phyloP scores from a whole-genome alignment of 2,329 filamentous ascomycete species.

The Purpureocillium lavendulum region DNA sequence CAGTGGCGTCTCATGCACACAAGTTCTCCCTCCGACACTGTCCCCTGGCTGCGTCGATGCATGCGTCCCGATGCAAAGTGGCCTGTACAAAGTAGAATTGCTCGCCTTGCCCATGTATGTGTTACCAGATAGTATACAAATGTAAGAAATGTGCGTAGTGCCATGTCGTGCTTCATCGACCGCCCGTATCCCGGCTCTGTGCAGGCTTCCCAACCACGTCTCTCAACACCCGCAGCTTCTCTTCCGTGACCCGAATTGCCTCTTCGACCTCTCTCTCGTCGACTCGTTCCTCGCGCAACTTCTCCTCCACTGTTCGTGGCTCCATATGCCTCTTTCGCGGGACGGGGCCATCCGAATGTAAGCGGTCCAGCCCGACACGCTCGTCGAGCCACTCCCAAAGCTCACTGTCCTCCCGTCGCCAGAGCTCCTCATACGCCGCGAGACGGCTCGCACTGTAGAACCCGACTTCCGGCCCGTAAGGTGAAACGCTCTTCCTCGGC shows the following conservation, averaged over 20 bases:
- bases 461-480: constrained; percentile 23
- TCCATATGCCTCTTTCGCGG: constrained; percentile 41
- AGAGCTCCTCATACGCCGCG: constrained; percentile 87
- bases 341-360: constrained; percentile 26
- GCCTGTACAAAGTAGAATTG: not conserved
- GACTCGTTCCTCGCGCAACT: constrained; percentile 52
- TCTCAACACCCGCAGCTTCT: constrained; percentile 71
- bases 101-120: not conserved
- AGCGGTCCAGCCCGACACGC: constrained; percentile 62
- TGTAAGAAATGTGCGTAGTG: not conserved
- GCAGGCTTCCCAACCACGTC: constrained; percentile 51
- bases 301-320: constrained; percentile 51
- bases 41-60: too few relatives aligned
- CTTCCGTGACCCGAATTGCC: constrained; percentile 78
- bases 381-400: constrained; percentile 93
- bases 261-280: constrained; percentile 67
- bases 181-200: not conserved
- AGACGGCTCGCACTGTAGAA: constrained; percentile 52
- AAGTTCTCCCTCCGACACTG: too few relatives aligned
- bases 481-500: constrained; percentile 25
- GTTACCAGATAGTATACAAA: constrained; percentile 2
- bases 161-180: not conserved
- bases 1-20: too few relatives aligned
- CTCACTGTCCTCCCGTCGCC: constrained; percentile 78
- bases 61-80: not conserved